Conservation (phyloP, 331 rosid species). For the Quercus tomentella region DNA sequence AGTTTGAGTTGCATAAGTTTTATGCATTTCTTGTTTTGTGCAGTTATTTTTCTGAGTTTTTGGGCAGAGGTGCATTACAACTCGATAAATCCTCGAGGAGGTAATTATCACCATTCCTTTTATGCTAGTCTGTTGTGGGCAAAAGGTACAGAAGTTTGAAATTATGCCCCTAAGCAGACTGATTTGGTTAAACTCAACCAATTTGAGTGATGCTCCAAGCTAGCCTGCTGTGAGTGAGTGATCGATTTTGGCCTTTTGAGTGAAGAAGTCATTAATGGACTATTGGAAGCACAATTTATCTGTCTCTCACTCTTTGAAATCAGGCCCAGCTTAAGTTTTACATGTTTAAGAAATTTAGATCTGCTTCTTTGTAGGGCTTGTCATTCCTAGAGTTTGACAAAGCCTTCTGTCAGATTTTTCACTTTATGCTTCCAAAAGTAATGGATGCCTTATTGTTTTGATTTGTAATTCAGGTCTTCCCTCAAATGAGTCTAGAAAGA, state of each 20-base stretch:
- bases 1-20: background rate
- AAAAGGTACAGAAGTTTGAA: background rate
- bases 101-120: slow-evolving; percentile 29
- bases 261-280: background rate
- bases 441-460: slow-evolving; percentile 4
- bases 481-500: slow-evolving; percentile 58
- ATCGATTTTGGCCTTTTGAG: background rate
- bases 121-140: background rate
- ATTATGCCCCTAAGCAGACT: background rate
- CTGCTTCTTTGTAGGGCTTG: background rate
- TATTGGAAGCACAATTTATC: background rate
- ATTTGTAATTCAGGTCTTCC: slow-evolving; percentile 46
- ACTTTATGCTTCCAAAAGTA: background rate
- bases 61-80: slow-evolving; percentile 99
- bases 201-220: background rate
- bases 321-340: background rate
- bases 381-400: background rate
- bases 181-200: background rate
- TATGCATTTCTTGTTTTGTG: slow-evolving; percentile 9
- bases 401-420: background rate
- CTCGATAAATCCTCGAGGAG: slow-evolving; percentile 81
- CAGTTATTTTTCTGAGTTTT: slow-evolving; percentile 83
- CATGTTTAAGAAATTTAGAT: background rate
- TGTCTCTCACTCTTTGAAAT: background rate
- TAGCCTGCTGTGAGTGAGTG: background rate